Conservation (phyloP, 2,329 filamentous ascomycete genomes). For the Pseudogymnoascus sp. region DNA sequence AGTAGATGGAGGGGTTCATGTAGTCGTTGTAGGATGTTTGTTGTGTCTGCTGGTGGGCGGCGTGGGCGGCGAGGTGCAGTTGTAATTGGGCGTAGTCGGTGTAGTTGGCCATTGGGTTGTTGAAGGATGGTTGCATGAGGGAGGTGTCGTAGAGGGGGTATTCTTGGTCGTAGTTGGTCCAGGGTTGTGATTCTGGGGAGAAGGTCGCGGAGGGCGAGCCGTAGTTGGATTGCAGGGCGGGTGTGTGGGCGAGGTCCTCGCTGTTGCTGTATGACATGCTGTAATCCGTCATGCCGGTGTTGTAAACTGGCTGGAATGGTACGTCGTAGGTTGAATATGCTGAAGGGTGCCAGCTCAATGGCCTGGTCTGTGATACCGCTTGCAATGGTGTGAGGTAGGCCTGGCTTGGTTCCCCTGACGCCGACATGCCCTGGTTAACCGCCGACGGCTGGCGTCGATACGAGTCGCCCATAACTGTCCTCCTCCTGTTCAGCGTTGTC, state of each 20-base stretch:
- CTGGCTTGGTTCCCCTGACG: neutral
- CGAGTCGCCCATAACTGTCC: constrained; percentile 46
- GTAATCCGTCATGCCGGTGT: constrained; percentile 15
- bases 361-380: constrained; percentile 37
- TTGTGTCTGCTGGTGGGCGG: constrained; percentile 10
- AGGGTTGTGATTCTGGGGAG: constrained; percentile 46
- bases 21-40: constrained; percentile 14
- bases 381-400: constrained; percentile 15
- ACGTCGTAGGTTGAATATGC: constrained; percentile 35
- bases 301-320: constrained; percentile 29
- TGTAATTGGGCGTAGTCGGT: constrained; percentile 16
- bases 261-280: constrained; percentile 32
- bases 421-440: neutral
- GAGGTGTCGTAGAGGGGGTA: constrained; percentile 16
- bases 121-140: neutral
- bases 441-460: constrained; percentile 26
- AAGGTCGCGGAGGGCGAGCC: constrained; percentile 48
- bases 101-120: neutral
- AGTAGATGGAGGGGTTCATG: constrained; percentile 23
- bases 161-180: constrained; percentile 24
- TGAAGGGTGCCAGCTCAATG: constrained; percentile 69
- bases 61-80: constrained; percentile 11
- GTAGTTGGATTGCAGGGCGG: constrained; percentile 48
- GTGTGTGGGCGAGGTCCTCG: constrained; percentile 40
- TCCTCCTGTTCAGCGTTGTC: constrained; percentile 43